These are phyloP conservation scores for Malus sieversii DNA, from an alignment of 306 rosid genomes.

Conservation along the genomic window DNA sequence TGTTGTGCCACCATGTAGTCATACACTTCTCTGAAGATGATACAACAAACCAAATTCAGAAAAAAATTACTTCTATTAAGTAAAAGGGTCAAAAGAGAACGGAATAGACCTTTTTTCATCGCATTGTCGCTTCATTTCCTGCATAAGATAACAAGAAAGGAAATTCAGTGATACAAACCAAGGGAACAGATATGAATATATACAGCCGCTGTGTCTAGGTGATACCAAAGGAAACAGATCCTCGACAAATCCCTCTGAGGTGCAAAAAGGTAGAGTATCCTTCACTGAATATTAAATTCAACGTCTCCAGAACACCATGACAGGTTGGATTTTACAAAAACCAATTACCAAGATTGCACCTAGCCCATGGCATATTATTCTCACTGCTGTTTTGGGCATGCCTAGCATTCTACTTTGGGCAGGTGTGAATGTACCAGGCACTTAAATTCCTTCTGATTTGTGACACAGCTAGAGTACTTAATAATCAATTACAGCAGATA, in stretches of 20 bases:
- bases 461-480: not conserved
- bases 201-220: conserved; percentile 1
- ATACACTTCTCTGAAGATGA: conserved; percentile 63
- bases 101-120: conserved; percentile 66
- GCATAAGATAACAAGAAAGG: conserved; percentile 27
- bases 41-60: conserved; percentile 35
- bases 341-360: not conserved
- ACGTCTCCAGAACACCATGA: not conserved
- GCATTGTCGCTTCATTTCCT: conserved; percentile 94
- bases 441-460: not conserved
- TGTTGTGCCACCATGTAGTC: conserved; percentile 35
- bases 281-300: not conserved
- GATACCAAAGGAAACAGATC: conserved; percentile 1
- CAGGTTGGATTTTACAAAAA: not conserved
- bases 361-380: not conserved
- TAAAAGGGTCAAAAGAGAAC: conserved; percentile 14
- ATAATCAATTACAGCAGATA: not conserved
- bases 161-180: conserved; percentile 16
- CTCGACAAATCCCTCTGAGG: not conserved
- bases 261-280: not conserved
- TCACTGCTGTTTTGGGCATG: not conserved
- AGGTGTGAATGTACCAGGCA: not conserved
- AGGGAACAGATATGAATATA: not conserved
- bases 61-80: conserved; percentile 3
- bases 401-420: not conserved